Conservation (phyloP, 2,329 filamentous ascomycete species). For the Nemania sp. region DNA sequence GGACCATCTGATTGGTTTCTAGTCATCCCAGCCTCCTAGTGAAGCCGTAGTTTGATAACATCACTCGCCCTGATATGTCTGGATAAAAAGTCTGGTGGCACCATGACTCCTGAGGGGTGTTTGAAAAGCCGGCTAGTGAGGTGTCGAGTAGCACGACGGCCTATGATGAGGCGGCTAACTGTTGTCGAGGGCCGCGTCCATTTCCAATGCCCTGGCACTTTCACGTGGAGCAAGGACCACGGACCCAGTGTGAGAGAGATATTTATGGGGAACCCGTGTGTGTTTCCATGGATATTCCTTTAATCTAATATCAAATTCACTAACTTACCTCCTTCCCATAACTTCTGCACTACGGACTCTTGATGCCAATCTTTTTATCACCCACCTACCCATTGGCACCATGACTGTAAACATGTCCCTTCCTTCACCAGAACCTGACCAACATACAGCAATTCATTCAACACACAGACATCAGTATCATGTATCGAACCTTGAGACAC, state of each 20-base stretch:
- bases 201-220: too few species aligned
- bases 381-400: too few species aligned
- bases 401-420: too few species aligned
- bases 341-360: too few species aligned
- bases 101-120: not conserved
- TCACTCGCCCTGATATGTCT: not conserved
- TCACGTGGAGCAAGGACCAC: too few species aligned
- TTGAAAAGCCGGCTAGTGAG: not conserved
- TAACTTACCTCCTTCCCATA: too few species aligned
- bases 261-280: too few species aligned
- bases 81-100: not conserved
- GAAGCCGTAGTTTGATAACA: too few species aligned
- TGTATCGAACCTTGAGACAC: conserved; percentile 60
- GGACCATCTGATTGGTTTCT: not conserved
- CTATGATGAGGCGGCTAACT: not conserved
- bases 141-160: not conserved
- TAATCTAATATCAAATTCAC: too few species aligned
- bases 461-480: conserved; percentile 47
- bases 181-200: not conserved
- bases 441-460: not conserved
- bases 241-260: too few species aligned
- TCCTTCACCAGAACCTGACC: not conserved
- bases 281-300: not conserved
- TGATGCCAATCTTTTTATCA: too few species aligned
- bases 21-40: not conserved